These are phyloP conservation scores for Ogataea pini DNA, from an alignment of 805 yeast species.

Conservation along the genomic window DNA sequence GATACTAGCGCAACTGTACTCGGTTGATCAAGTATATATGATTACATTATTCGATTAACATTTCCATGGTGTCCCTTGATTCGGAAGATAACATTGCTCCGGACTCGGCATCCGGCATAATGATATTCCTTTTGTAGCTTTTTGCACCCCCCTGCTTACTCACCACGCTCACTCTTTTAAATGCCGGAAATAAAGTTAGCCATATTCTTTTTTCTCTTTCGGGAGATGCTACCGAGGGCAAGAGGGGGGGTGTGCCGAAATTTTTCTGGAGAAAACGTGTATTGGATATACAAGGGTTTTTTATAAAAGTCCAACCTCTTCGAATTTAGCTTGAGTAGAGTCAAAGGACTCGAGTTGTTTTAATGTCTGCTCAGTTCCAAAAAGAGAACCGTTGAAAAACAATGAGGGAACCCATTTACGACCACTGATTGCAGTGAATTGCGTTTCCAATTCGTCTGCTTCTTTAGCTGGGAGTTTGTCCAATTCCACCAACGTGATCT, in stretches of 20 bases:
- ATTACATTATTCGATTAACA: too few species aligned
- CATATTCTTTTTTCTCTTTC: too few species aligned
- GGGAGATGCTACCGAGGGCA: too few species aligned
- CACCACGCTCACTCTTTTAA: neutral
- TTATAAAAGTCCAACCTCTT: constrained; percentile 33
- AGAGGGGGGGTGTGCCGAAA: neutral
- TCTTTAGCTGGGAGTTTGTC: constrained; percentile 53
- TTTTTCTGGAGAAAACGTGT: constrained; percentile 2
- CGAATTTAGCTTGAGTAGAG: constrained; percentile 37
- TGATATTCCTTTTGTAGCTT: neutral
- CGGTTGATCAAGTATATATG: too few species aligned
- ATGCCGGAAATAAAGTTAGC: neutral
- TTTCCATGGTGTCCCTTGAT: neutral
- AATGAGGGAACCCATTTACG: constrained; percentile 72
- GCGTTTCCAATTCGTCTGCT: constrained; percentile 53
- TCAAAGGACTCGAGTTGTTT: constrained; percentile 40
- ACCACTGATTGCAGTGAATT: constrained; percentile 57
- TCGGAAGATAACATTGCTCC: neutral
- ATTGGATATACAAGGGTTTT: neutral
- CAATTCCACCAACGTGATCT: constrained; percentile 59
- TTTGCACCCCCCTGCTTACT: neutral
- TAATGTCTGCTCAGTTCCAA: constrained; percentile 58
- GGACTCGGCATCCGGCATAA: neutral
- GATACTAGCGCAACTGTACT: neutral
- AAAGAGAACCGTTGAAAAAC: constrained; percentile 56